Conservation (phyloP, 2,329 filamentous ascomycete genomes). For the Aspergillus transmontanensis region DNA sequence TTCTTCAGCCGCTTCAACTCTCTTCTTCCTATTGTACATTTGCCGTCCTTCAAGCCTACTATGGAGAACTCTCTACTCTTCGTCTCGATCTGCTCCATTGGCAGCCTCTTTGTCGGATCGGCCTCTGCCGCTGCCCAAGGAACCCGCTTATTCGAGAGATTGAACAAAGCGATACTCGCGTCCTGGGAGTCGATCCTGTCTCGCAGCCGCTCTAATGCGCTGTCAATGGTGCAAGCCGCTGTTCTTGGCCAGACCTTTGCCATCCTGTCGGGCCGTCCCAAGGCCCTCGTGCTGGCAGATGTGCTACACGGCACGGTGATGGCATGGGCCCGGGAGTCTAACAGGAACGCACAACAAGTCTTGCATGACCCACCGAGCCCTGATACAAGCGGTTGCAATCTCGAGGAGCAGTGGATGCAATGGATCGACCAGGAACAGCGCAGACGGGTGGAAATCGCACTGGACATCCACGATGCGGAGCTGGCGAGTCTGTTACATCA, state of each 20-base stretch:
- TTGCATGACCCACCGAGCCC: no score
- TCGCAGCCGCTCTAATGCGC: constrained; percentile 17
- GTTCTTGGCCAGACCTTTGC: constrained; percentile 34
- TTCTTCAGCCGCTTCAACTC: no score
- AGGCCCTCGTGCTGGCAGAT: constrained; percentile 30
- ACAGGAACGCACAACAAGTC: constrained; percentile 13
- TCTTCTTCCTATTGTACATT: constrained; percentile 18
- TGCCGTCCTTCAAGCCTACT: constrained; percentile 23
- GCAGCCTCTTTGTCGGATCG: constrained; percentile 39
- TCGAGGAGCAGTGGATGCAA: constrained; percentile 22
- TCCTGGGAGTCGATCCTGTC: constrained; percentile 24
- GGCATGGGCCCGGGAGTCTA: constrained; percentile 31
- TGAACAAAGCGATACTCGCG: constrained; percentile 28
- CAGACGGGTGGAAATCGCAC: constrained; percentile 28
- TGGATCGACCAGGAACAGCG: constrained; percentile 32
- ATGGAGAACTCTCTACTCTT: constrained; percentile 34
- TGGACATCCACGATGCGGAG: constrained; percentile 33
- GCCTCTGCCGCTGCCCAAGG: constrained; percentile 31
- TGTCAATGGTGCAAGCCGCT: constrained; percentile 31
- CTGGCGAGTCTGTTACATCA: constrained; percentile 26
- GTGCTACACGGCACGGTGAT: constrained; percentile 34
- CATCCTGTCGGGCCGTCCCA: constrained; percentile 30
- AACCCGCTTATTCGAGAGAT: constrained; percentile 30
- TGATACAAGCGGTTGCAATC: not conserved
- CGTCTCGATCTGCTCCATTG: constrained; percentile 42